Conservation (phyloP, 306 rosid genomes). For the Quercus robur region DNA sequence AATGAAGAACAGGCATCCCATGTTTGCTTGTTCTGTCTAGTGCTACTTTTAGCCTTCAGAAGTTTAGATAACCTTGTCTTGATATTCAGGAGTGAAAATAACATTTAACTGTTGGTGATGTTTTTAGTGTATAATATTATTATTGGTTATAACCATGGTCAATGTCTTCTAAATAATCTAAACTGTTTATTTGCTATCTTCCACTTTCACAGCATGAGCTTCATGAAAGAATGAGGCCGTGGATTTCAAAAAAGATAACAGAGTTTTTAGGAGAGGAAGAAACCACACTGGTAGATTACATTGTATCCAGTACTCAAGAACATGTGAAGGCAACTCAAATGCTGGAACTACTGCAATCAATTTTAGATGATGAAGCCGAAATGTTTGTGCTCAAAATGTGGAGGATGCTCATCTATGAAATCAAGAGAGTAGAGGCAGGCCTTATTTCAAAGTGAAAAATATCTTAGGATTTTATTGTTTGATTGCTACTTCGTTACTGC, state of each 20-base stretch:
- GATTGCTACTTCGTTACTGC: neutral
- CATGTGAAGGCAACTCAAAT: constrained; percentile 93
- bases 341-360: constrained; percentile 90
- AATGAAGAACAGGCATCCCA: neutral
- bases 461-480: neutral
- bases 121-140: neutral
- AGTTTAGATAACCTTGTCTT: neutral
- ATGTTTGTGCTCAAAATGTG: constrained; percentile 99
- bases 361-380: constrained; percentile 97
- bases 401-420: constrained; percentile 99
- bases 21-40: neutral
- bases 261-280: constrained; percentile 98
- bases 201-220: constrained; percentile 61
- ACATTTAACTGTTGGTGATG: neutral
- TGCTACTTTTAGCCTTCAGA: neutral
- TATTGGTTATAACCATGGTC: neutral
- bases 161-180: neutral
- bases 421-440: constrained; percentile 95
- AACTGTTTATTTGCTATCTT: neutral
- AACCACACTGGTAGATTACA: constrained; percentile 85
- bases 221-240: constrained; percentile 96
- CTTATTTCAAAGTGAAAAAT: constrained; percentile 59
- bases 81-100: neutral
- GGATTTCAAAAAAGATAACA: constrained; percentile 91
- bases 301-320: constrained; percentile 88